Base-by-base conservation (phyloP, 345 rosid species). In the Excoecaria cochinchinensis region DNA sequence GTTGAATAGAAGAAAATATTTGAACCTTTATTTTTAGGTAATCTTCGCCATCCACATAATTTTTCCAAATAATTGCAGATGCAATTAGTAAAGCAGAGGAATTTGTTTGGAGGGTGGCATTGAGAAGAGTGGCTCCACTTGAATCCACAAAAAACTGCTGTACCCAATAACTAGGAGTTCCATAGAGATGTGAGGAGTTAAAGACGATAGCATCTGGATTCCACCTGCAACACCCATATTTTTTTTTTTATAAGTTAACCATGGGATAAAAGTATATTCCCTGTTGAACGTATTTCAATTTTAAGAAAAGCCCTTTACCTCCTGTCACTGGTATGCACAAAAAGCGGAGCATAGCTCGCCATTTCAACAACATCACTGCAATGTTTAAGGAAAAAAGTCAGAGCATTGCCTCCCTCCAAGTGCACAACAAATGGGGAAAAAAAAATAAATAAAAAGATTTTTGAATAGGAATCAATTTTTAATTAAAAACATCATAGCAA, bases 101-200 rank as follows among this genome's bases (percentile, higher is more conserved):
- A 78, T 82, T 79, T 46, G 84, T 75, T 25, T 72, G 78, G 19
- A 95, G 88, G 46, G 85, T 86, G 40, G 95, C 76, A 76, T 79
- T 77, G n/a, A 85, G 95, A 71, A 93, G 87, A 77, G 87, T 90
- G 59, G 95, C 93, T 47, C 95, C 99, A 66, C 97, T 91, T 48
- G 98, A 89, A 72, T 91, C 92, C 12, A 75, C 61, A 31, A 96
- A 96, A 76, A 91, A 89, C 42, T 42, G 84, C 80, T 90, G 98
- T 74, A 91, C 82, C 99, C 99, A 95, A 72, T 91, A 95, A 90
- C 99, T 93, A 17, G 99, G 99, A 73, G 99, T 93, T 84, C 99
- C 99, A 77, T 91, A 95, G 5, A 53, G 44, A 46, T 83, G 90
- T 3, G 88, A 87, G 2, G 98, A 86, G 78, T 93, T 83, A 83